Evolutionary conservation across 2,329 filamentous ascomycete genomes (phyloP), one percentile per base, ranked within the genome.

Genomic region (Sclerotinia trifoliorum): DNA sequence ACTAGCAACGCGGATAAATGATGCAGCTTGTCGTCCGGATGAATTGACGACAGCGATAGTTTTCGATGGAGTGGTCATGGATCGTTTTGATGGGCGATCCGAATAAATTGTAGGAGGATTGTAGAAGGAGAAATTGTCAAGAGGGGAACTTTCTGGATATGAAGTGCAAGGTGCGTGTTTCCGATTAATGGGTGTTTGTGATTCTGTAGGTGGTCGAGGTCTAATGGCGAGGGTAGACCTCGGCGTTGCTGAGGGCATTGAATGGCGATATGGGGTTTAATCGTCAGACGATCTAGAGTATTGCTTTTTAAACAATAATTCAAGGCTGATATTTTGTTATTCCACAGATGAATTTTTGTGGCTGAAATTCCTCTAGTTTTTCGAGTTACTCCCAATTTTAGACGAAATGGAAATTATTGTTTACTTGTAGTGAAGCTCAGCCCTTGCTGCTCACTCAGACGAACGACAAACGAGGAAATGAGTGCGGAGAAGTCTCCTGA

Each of bases 21-120:
- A 97, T 69, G 94, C 94, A 72, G 94, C 93, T 83, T 99, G 95
- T 75, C 95, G 91, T 77, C 95, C 95, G 78, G 93, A 94, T 78
- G 93, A 93, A 81, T 98, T 98, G 82, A 98, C 94, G 77, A 97
- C 90, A 78, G 94, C 94, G 76, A 96, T 93, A 67, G 91, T 95
- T 58, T 74, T 70, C 42, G 66, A 71, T 52, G 76, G 75, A 61
- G 74, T 73, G 52, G 73, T 74, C 76, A 77, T 76, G 69, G 75
- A 72, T 71, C 76, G 70, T 73, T 77, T 77, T 3, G 71, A 54
- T 4, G 75, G 75, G n/a, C 75, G 73, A 29, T 74, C 70, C 24
- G 71, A 69, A 62, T 61, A 65, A 46, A 48, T 58, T 24, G 63
- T 49, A 29, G 67, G 64, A 32, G 67, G 61, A n/a, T 71, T 68